Evolutionary conservation across 2,329 filamentous ascomycete genomes (phyloP), one percentile per base, ranked within the genome.

Genomic region (Hymenoscyphus fraxineus): DNA sequence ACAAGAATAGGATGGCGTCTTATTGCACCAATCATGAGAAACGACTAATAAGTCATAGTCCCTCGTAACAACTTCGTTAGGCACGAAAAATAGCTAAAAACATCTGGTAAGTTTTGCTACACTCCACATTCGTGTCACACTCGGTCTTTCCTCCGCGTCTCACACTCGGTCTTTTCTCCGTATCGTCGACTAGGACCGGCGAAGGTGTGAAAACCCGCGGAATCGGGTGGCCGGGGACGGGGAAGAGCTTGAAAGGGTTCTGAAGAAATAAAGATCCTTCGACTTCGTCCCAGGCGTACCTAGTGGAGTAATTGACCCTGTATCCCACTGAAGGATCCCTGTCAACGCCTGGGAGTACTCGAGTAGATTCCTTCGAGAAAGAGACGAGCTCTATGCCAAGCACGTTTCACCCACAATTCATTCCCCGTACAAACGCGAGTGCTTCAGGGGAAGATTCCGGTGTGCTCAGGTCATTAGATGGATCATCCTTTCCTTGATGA

Each of bases 191-290:
- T n/a, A n/a, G 55, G 55, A 12, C 27, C 54, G 19, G 27, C 54
- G 7, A 55, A 56, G 10, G 35, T 51, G 39, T 35, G 58, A 62
- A 39, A 47, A 59, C 66, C 67, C 66, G 66, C 67, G 67, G 69
- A 65, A 66, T 65, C 66, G 69, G 69, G 65, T 60, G 59, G 22
- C 22, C 54, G 22, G 35, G 39, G 58, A 12, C 39, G 54, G 54
- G 47, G 35, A 67, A 65, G 64, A 67, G 41, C n/a, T 44, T 40
- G 51, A 55, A 67, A 64, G 65, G 61, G 60, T 68, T 69, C 65
- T 41, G 66, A 67, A 27, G 62, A 64, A 61, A 38, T 51, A 51
- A n/a, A 51, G 22, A 3, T 47, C 41, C 35, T 47, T 47, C 15
- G 2, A n/a, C 1, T 27, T 27, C 27, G 27, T 27, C 27, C 27